Evolutionary conservation across 345 rosid species (phyloP), one percentile per base, ranked within the genome.

Genomic region (Passiflora organensis): DNA sequence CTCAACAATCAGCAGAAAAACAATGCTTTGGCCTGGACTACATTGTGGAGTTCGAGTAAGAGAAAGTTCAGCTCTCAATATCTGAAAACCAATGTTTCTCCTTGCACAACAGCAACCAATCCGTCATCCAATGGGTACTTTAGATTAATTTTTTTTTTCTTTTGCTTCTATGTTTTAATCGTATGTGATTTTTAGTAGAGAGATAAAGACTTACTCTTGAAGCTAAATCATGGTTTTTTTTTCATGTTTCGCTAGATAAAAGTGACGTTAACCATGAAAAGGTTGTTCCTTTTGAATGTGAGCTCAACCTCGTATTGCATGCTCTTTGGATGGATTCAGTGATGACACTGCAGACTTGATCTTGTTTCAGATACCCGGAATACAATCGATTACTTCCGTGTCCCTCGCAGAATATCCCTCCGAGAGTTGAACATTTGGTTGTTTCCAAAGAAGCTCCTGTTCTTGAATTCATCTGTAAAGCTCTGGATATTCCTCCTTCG

Each of bases 341-440:
- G 34, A 8, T 28, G 34, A 28, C 8, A 28, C 34, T 28, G n/a
- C n/a, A 2, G n/a, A 1, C 6, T 51, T 54, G 9, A 10, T 64
- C 53, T 3, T 52, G 32, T 59, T 71, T 49, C 78, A 91, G 93
- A 25, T 72, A 68, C 65, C 82, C 72, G 10, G 86, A 81, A 41
- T 91, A 87, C 70, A 65, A 62, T 37, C 79, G 96, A 18, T 67
- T 91, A 65, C 67, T 83, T 65, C 98, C 98, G 21, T 91, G 95
- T 45, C 98, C 90, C 36, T 37, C 72, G 0, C 36, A 78, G 23
- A 76, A 66, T 66, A 34, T 60, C 43, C 85, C 86, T 0, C 98
- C 86, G 32, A 83, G 98, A 65, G 57, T 91, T 12, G 98, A 91
- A 54, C 96, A 91, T 62, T 67, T 88, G 65, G 86, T 91, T 72